Conservation (phyloP, 257 asterid genomes). For the Capsicum rhomboideum region DNA sequence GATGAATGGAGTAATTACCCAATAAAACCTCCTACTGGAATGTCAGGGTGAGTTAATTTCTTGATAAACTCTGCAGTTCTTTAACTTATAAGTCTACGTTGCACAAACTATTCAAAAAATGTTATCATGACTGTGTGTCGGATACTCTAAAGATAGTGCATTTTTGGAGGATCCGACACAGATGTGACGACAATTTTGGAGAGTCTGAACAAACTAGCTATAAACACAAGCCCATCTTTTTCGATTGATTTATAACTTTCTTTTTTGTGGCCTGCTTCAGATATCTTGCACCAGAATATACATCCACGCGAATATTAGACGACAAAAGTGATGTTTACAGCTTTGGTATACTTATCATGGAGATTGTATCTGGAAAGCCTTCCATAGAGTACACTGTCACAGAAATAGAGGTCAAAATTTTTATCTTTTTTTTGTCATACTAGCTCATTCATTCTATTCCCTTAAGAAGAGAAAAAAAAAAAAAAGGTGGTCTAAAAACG, state of each 20-base stretch:
- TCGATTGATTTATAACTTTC: not conserved
- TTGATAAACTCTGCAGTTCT: too few species aligned
- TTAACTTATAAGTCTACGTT: too few species aligned
- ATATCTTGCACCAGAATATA: constrained; percentile 36
- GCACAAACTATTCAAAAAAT: too few species aligned
- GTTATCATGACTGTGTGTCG: too few species aligned
- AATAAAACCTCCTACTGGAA: constrained; percentile 21
- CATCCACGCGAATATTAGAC: not conserved
- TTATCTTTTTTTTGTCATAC: not conserved
- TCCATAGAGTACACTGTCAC: constrained; percentile 8
- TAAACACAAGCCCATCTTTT: not conserved
- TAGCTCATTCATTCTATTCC: not conserved
- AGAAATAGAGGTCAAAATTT: constrained; percentile 30
- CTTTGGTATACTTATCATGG: constrained; percentile 51
- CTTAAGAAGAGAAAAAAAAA: not conserved
- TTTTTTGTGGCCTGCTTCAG: constrained; percentile 10
- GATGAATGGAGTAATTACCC: constrained; percentile 12
- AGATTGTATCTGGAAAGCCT: constrained; percentile 49
- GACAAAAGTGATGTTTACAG: constrained; percentile 48
- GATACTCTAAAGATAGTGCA: too few species aligned
- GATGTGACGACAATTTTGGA: not conserved
- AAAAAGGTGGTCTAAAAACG: not conserved
- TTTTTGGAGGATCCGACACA: not conserved
- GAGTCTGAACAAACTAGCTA: not conserved
- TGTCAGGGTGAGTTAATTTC: constrained; percentile 8